Base-by-base conservation (phyloP, 2,329 filamentous ascomycete genomes). In the Fusarium succisae region DNA sequence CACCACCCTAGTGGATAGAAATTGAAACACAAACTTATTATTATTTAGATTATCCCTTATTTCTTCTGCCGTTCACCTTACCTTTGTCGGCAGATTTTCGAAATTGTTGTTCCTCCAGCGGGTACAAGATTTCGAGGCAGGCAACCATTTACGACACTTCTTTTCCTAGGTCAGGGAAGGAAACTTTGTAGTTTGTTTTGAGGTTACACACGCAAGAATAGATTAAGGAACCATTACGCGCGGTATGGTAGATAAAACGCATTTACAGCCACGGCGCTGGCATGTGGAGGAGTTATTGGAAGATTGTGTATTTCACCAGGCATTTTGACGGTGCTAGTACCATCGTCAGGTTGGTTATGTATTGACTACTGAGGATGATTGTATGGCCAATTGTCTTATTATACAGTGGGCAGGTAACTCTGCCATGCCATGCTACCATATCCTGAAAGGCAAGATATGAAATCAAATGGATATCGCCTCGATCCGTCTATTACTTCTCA, bases 401-500 rank as follows among this genome's bases (percentile, higher is more conserved):
- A 61, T 74, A 58, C 38, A 59, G 47, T 43, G 47, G 44, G 37
- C 39, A 44, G 17, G 32, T 50, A 37, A 32, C 20, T 38, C 24
- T 26, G 37, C 57, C 44, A 58, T 59, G 53, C 59, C 63, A 41
- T 39, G 50, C 45, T 60, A 47, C 37, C 66, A 37, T 61, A 43
- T 44, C 56, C 45, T 47, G 45, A 47, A 57, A 38, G 47, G 41
- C 39, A 50, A 69, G 59, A 48, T 11, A 47, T 54, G 37, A 30
- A 56, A 65, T 60, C 53, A 60, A 76, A 63, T 55, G 48, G 55
- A 55, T 30, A 47, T 48, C 37, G 26, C n/a, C 12, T 26, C 30
- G 61, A 39, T 51, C 57, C 60, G 37, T 72, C 45, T 54, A 66
- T 76, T 44, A 65, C 54, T 72, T 70, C 54, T 67, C 69, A n/a